These are phyloP conservation scores for Eucalyptus sp. DNA, from an alignment of 345 rosid species.

Conservation along the genomic window DNA sequence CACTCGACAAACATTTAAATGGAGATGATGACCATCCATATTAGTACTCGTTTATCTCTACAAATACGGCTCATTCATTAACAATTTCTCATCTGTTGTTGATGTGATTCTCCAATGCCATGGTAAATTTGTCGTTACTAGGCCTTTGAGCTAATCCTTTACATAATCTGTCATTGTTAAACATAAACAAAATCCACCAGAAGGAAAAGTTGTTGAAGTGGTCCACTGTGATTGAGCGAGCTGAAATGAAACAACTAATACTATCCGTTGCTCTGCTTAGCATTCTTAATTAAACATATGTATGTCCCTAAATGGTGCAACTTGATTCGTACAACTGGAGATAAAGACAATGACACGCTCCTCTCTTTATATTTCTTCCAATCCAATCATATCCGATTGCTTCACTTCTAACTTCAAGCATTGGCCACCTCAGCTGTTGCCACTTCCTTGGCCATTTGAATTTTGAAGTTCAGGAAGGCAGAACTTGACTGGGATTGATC, in stretches of 20 bases:
- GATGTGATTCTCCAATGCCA: not conserved
- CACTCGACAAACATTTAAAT: not conserved
- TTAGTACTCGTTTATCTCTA: not conserved
- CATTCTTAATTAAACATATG: not conserved
- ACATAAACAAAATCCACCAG: not conserved
- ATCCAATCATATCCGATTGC: not conserved
- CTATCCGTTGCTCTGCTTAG: not conserved
- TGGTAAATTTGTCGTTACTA: not conserved
- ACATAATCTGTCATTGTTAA: not conserved
- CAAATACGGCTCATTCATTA: not conserved
- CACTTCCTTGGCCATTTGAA: not conserved
- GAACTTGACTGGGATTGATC: not conserved
- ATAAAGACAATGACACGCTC: not conserved
- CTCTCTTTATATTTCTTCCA: not conserved
- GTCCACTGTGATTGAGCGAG: not conserved
- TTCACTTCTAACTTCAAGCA: not conserved
- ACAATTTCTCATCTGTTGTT: not conserved
- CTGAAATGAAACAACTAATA: not conserved
- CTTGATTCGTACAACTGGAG: not conserved
- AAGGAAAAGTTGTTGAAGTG: not conserved
- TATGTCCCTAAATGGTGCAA: not conserved
- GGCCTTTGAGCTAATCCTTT: not conserved
- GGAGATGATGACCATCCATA: not conserved
- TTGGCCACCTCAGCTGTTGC: not conserved
- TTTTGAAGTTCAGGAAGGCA: not conserved